These are phyloP conservation scores for Ophiostoma angusticollis DNA, from an alignment of 2,329 filamentous ascomycete species.

Conservation along the genomic window DNA sequence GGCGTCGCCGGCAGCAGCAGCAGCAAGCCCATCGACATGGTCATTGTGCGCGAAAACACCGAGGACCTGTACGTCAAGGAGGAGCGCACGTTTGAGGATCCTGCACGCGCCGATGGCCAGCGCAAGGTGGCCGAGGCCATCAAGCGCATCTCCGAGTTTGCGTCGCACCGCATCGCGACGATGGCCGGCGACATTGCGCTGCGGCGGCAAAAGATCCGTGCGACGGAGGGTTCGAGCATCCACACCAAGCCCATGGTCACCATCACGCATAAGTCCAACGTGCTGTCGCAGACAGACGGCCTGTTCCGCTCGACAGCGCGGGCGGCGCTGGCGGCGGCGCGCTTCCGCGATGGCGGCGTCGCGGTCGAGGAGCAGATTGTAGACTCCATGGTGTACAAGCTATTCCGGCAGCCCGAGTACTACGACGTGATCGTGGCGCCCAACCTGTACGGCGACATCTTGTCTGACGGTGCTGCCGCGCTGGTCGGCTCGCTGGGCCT, in stretches of 20 bases:
- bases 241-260: conserved; percentile 68
- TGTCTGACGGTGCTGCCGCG: conserved; percentile 89
- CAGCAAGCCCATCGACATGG: conserved; percentile 72
- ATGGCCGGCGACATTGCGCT: conserved; percentile 94
- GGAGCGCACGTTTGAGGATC: conserved; percentile 63
- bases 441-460: conserved; percentile 93
- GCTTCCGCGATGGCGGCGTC: conserved; percentile 43
- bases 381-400: conserved; percentile 98
- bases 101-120: conserved; percentile 49
- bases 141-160: conserved; percentile 86
- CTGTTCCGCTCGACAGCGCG: conserved; percentile 78
- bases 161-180: conserved; percentile 71
- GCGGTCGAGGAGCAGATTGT: conserved; percentile 93
- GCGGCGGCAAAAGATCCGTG: conserved; percentile 66
- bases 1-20: conserved; percentile 46
- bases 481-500: conserved; percentile 85
- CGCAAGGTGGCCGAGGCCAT: conserved; percentile 92
- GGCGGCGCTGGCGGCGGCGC: conserved; percentile 52
- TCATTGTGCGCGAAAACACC: conserved; percentile 97
- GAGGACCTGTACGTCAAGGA: conserved; percentile 98
- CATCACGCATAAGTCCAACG: conserved; percentile 97
- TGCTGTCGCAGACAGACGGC: conserved; percentile 90
- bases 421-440: conserved; percentile 98
- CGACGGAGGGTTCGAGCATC: conserved; percentile 42
- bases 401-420: conserved; percentile 86